Percentiles rank a stretch among this genome's conserved stretches.
phyloP scores from a whole-genome alignment of 805 yeast genomes.

The Priceomyces carsonii region DNA sequence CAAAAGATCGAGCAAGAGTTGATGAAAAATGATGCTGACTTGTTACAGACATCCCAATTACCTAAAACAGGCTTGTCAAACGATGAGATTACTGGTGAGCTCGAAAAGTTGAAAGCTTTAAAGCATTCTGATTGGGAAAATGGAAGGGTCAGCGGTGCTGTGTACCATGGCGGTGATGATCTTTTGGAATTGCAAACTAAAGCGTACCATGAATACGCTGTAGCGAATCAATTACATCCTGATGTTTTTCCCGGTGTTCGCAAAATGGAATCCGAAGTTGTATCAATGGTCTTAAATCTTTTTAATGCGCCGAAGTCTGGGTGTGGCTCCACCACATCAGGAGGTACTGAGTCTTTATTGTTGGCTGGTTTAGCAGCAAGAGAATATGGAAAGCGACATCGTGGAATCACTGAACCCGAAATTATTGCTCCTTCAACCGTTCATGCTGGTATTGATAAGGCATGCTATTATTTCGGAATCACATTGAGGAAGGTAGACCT shows the following conservation, averaged over 20 bases:
- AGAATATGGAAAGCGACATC: constrained; percentile 60
- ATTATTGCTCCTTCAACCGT: constrained; percentile 86
- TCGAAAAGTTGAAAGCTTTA: constrained; percentile 51
- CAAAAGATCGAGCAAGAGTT: constrained; percentile 55
- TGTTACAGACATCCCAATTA: constrained; percentile 47
- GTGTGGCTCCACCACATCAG: constrained; percentile 82
- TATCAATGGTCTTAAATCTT: constrained; percentile 79
- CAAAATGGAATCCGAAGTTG: constrained; percentile 95
- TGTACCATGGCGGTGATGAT: constrained; percentile 91
- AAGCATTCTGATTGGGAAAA: constrained; percentile 78
- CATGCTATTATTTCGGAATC: constrained; percentile 87
- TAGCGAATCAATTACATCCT: constrained; percentile 94
- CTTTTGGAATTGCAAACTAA: constrained; percentile 69
- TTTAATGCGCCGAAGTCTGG: constrained; percentile 70
- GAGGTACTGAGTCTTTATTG: constrained; percentile 92
- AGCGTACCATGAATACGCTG: constrained; percentile 75
- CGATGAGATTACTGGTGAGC: constrained; percentile 46
- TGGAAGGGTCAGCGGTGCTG: constrained; percentile 93
- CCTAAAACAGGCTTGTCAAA: constrained; percentile 63
- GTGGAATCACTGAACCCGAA: constrained; percentile 71
- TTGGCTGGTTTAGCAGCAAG: constrained; percentile 88
- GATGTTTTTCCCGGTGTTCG: constrained; percentile 96
- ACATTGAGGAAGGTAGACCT: constrained; percentile 78
- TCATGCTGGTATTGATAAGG: constrained; percentile 95
- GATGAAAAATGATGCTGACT: constrained; percentile 51